phyloP scores from a whole-genome alignment of 495 filamentous ascomycete genomes.

The Tuber magnatum region DNA sequence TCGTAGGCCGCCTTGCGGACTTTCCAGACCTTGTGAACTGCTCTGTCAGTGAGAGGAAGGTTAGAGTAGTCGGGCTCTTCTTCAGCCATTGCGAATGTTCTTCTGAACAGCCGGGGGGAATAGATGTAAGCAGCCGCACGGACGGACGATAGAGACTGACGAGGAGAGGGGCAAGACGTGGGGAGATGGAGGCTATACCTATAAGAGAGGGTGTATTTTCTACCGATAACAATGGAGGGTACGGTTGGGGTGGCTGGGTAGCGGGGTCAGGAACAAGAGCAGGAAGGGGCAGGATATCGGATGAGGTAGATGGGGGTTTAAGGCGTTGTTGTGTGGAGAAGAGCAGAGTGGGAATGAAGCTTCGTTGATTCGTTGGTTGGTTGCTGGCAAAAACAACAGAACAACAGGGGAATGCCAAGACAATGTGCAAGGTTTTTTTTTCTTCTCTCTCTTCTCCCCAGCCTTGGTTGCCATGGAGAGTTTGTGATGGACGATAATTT shows the following conservation, averaged over 20 bases:
- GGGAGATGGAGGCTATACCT: constrained; percentile 13
- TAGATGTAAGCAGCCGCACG: constrained; percentile 2
- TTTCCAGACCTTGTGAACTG: constrained; percentile 76
- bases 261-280: not conserved
- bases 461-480: not conserved
- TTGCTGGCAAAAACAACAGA: constrained; percentile 31
- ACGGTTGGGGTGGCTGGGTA: constrained; percentile 1
- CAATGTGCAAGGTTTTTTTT: not conserved
- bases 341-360: not conserved
- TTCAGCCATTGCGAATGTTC: constrained; percentile 34
- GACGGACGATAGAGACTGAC: constrained; percentile 15
- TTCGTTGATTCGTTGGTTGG: constrained; percentile 20
- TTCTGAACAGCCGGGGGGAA: constrained; percentile 10
- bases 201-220: constrained; percentile 5
- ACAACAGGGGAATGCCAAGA: constrained; percentile 24
- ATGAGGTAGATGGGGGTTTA: not conserved
- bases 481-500: not conserved
- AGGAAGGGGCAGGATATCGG: not conserved
- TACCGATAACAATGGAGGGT: not conserved
- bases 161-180: constrained; percentile 23
- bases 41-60: constrained; percentile 38
- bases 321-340: not conserved
- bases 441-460: not conserved
- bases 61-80: constrained; percentile 41
- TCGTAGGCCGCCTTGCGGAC: constrained; percentile 93